Percentiles rank a stretch among this genome's conserved stretches.
These are phyloP conservation scores for Periconia sp. DNA, from an alignment of 2,329 filamentous ascomycete genomes.

Conservation along the genomic window DNA sequence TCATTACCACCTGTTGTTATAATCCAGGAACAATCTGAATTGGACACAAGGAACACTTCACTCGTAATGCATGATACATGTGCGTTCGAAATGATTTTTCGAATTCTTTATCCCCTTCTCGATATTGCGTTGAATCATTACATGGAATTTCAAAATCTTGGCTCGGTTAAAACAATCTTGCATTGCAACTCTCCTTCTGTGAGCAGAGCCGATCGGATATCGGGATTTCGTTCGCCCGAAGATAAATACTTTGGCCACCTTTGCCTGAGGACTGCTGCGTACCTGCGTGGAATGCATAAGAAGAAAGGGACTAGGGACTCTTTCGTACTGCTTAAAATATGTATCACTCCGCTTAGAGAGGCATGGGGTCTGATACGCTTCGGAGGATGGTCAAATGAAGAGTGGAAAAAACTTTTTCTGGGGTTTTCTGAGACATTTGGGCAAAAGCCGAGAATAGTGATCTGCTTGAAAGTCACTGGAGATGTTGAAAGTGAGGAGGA, in stretches of 20 bases:
- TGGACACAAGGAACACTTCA: too few relatives aligned
- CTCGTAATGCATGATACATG: too few relatives aligned
- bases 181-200: too few relatives aligned
- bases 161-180: too few relatives aligned
- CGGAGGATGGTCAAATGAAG: neutral
- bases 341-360: neutral
- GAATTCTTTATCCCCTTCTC: too few relatives aligned
- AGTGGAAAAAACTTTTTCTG: neutral
- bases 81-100: too few relatives aligned
- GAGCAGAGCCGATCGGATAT: too few relatives aligned
- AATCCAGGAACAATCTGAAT: too few relatives aligned
- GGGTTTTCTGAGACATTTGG: neutral
- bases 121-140: too few relatives aligned
- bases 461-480: neutral
- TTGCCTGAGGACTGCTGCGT: neutral
- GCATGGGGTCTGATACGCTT: neutral
- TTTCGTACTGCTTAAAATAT: neutral
- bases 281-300: neutral
- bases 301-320: neutral
- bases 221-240: neutral
- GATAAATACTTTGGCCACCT: neutral
- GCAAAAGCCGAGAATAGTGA: neutral
- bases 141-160: too few relatives aligned
- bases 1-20: too few relatives aligned
- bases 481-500: neutral